Evolutionary conservation across 169 alveolate species (phyloP), one percentile per base, ranked within the genome.

Genomic region (Plasmodium inui): DNA sequence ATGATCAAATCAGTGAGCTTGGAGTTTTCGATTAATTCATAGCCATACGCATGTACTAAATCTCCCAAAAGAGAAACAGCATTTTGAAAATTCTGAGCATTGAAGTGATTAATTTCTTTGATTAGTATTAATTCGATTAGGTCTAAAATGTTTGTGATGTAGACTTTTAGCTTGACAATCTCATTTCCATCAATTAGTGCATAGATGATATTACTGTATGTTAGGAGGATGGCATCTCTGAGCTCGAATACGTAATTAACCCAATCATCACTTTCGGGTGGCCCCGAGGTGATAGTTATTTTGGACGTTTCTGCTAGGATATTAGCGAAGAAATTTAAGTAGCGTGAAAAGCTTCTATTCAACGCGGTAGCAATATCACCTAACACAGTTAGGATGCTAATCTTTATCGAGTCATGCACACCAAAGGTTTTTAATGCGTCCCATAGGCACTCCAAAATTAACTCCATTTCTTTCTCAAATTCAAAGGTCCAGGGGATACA

Each of bases 341-440:
- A 97, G 9, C 93, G 96, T 53, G 96, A 82, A 82, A 97, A 97
- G 32, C 80, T 96, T n/a, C 96, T 97, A 37, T 97, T 97, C 22
- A 97, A 89, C 41, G 98, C 98, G 97, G 98, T 93, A 30, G 99
- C 98, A 19, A 97, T 97, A 82, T 98, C 99, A 6, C 99, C 99
- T 28, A 98, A 95, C 12, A 98, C 98, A 19, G 97, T 92, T 82
- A 98, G 95, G 50, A 98, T 97, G 53, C 96, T 94, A 53, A 98
- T 98, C 85, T 97, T 98, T 73, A 98, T 96, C 70, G 97, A 96
- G 79, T 97, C 95, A 34, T 97, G 98, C 12, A 96, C 98, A 30
- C 97, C 97, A 37, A 95, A 84, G 67, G 97, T 97, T 92, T 95
- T 84, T 74, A 95, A 70, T 28, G 92, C 93, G 8, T 82, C 92